Percentiles rank a stretch among this genome's conserved stretches.
Conservation (phyloP, 2,329 filamentous ascomycete genomes). For the Aspergillus ochraceus region DNA sequence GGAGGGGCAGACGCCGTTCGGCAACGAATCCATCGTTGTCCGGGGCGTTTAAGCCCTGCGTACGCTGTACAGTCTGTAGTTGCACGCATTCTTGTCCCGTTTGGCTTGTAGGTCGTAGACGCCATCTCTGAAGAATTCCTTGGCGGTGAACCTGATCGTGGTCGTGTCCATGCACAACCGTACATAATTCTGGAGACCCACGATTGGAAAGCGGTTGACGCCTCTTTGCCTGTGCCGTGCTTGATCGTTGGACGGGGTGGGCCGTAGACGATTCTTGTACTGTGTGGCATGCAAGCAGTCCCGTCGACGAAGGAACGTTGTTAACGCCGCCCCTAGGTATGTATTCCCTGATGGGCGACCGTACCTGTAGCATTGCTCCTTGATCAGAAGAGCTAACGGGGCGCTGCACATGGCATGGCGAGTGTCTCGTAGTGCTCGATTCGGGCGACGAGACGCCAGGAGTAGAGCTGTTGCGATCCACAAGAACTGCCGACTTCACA, state of each 20-base stretch:
- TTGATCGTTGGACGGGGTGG: not conserved
- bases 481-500: constrained; percentile 1
- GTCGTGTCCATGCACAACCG: not conserved
- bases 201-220: not conserved
- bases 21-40: not conserved
- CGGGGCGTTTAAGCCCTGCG: not conserved
- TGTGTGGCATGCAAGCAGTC: not conserved
- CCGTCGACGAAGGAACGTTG: not conserved
- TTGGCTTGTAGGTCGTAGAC: not conserved
- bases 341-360: not conserved
- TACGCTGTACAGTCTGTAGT: not conserved
- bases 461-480: not conserved
- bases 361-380: not conserved
- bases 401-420: not conserved
- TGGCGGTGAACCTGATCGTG: not conserved
- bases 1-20: not conserved
- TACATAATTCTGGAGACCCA: not conserved
- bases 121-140: not conserved
- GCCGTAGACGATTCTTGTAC: not conserved
- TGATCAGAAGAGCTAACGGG: not conserved
- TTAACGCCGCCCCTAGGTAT: not conserved
- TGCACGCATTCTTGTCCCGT: not conserved
- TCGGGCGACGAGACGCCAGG: not conserved
- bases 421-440: not conserved
- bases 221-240: not conserved